Percentiles rank a stretch among this genome's conserved stretches.
Evolutionary conservation across 257 asterid species (phyloP).

Genomic region (Solanum appendiculatum): DNA sequence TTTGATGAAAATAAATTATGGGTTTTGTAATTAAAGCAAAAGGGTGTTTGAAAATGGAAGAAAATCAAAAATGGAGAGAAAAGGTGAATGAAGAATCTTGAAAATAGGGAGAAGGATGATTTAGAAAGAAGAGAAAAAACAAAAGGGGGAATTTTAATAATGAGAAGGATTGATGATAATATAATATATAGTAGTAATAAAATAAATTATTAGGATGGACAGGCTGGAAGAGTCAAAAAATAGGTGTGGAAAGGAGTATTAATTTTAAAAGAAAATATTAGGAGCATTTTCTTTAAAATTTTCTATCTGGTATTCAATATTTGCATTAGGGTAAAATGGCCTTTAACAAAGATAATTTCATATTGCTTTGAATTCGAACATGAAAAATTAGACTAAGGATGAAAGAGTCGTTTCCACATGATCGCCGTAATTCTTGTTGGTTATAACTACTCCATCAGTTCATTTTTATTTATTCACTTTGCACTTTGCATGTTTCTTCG

Average conservation of each 20-base stretch:
- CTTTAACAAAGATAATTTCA: background rate
- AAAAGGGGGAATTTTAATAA: background rate
- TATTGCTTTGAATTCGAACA: too few relatives aligned
- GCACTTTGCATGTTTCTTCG: too few relatives aligned
- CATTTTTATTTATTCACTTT: too few relatives aligned
- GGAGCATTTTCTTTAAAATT: too few relatives aligned
- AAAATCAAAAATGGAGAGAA: background rate
- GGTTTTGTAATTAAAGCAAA: background rate
- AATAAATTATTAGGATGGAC: background rate
- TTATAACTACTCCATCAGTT: background rate
- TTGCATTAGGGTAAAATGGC: background rate
- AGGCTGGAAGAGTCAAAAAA: background rate
- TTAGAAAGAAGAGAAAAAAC: background rate
- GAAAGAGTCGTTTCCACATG: background rate
- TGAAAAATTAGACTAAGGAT: too few relatives aligned
- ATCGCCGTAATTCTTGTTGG: background rate
- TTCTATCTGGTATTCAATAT: too few relatives aligned
- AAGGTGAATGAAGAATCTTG: background rate
- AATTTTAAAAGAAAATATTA: background rate
- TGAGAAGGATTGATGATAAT: background rate
- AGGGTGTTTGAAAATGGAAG: background rate
- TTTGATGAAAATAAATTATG: background rate
- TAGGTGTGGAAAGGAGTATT: background rate
- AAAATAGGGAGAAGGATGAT: background rate
- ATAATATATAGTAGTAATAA: background rate